A percentile compares a stretch with the other conserved stretches of the same genome.
Evolutionary conservation across 2,329 filamentous ascomycete species (phyloP).

Genomic region (Botrytis squamosa): DNA sequence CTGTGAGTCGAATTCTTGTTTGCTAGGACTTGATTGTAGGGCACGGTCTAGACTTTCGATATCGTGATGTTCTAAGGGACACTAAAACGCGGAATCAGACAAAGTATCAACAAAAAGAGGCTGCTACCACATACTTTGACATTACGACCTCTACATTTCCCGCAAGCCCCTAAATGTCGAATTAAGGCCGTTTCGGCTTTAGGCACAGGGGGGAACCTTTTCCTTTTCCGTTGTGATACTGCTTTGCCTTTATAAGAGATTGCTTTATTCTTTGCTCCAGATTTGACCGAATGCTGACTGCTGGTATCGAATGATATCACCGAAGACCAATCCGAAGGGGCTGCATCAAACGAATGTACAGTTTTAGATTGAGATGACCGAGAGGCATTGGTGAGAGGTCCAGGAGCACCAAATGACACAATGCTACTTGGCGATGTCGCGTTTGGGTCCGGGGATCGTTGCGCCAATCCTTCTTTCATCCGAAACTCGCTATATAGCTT

Average conservation of each 20-base stretch:
- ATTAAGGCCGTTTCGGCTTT: slow-evolving; percentile 37
- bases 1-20: slow-evolving; percentile 1
- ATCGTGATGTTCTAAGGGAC: slow-evolving; percentile 37
- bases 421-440: slow-evolving; percentile 21
- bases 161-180: slow-evolving; percentile 34
- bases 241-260: slow-evolving; percentile 33
- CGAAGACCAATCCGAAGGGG: slow-evolving; percentile 33
- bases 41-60: slow-evolving; percentile 30
- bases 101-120: slow-evolving; percentile 21
- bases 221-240: slow-evolving; percentile 30
- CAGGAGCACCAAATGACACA: slow-evolving; percentile 24
- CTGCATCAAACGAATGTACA: slow-evolving; percentile 23
- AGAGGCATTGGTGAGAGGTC: slow-evolving; percentile 27
- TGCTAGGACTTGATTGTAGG: slow-evolving; percentile 14
- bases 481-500: slow-evolving; percentile 30
- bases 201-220: slow-evolving; percentile 25
- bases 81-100: slow-evolving; percentile 26
- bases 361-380: slow-evolving; percentile 28
- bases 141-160: slow-evolving; percentile 28
- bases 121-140: slow-evolving; percentile 23
- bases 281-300: slow-evolving; percentile 25
- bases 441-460: slow-evolving; percentile 24
- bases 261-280: slow-evolving; percentile 22
- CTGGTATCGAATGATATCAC: slow-evolving; percentile 35
- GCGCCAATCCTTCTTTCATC: slow-evolving; percentile 29